These are phyloP conservation scores for Tylopilus felleus DNA, from an alignment of 768 basidiomycete genomes.

Conservation along the genomic window DNA sequence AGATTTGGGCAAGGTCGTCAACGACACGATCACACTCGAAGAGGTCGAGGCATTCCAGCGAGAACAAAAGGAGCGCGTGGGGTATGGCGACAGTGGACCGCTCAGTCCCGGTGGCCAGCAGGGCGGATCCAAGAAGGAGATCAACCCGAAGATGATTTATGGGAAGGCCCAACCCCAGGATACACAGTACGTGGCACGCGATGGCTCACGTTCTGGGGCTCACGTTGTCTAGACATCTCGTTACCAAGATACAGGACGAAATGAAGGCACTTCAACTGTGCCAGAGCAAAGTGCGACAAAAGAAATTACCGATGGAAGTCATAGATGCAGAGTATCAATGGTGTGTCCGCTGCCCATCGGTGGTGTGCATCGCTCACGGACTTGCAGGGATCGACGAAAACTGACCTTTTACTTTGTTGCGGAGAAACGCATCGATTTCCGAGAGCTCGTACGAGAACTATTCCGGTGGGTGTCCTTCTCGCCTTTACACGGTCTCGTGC, in stretches of 20 bases:
- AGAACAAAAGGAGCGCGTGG: constrained; percentile 61
- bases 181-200: constrained; percentile 54
- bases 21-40: constrained; percentile 83
- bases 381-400: constrained; percentile 89
- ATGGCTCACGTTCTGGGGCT: neutral
- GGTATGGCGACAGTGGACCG: constrained; percentile 41
- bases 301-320: constrained; percentile 97
- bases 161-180: constrained; percentile 82
- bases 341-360: constrained; percentile 37
- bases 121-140: constrained; percentile 71
- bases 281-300: constrained; percentile 86
- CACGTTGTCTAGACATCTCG: constrained; percentile 52
- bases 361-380: neutral
- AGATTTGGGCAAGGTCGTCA: constrained; percentile 89
- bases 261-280: constrained; percentile 88
- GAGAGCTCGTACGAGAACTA: constrained; percentile 91
- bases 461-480: constrained; percentile 57
- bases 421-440: constrained; percentile 93
- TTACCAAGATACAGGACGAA: constrained; percentile 87
- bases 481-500: constrained; percentile 4
- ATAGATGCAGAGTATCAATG: constrained; percentile 99
- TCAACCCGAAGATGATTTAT: constrained; percentile 96
- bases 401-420: constrained; percentile 97
- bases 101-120: constrained; percentile 47
- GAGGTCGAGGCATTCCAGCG: constrained; percentile 92